Conservation (phyloP, 192 early-diverging fungal genomes). For the Gaertneriomyces semiglobifer region DNA sequence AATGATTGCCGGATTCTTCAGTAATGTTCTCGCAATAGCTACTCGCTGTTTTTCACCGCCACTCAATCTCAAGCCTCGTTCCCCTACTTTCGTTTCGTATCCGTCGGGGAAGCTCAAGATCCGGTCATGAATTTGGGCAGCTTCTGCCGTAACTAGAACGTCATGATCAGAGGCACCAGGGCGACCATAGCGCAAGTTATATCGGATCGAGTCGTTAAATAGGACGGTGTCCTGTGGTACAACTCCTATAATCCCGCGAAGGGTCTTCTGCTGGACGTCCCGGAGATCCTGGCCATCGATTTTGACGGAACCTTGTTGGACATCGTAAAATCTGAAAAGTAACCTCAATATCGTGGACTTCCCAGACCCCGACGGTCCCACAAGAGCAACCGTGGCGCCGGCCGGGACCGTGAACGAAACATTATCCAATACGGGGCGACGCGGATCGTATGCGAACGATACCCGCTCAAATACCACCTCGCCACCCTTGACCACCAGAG, state of each 20-base stretch:
- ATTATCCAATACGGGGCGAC: constrained; percentile 66
- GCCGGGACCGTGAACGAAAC: constrained; percentile 68
- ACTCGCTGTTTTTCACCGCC: constrained; percentile 56
- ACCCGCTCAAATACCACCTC: constrained; percentile 75
- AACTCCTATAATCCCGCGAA: constrained; percentile 82
- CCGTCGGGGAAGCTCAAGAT: constrained; percentile 72
- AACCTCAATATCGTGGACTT: constrained; percentile 25
- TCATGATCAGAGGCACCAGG: constrained; percentile 63
- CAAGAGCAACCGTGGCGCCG: constrained; percentile 72
- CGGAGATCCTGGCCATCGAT: constrained; percentile 84
- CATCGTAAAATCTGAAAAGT: constrained; percentile 91
- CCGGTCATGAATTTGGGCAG: constrained; percentile 78
- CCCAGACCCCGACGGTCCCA: constrained; percentile 74
- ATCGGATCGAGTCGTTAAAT: constrained; percentile 91
- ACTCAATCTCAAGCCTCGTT: constrained; percentile 62
- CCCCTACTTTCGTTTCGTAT: constrained; percentile 52
- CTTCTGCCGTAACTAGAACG: constrained; percentile 64
- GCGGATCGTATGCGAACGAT: constrained; percentile 65
- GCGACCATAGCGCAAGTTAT: constrained; percentile 84
- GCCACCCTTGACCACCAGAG: constrained; percentile 55
- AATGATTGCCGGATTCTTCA: constrained; percentile 73
- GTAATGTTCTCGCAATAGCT: constrained; percentile 77
- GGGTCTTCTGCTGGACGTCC: constrained; percentile 59
- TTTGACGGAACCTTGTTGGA: constrained; percentile 68
- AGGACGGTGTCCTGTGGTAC: constrained; percentile 94